Conservation (phyloP, 305 asterid species). For the Fraxinus dipetala region DNA sequence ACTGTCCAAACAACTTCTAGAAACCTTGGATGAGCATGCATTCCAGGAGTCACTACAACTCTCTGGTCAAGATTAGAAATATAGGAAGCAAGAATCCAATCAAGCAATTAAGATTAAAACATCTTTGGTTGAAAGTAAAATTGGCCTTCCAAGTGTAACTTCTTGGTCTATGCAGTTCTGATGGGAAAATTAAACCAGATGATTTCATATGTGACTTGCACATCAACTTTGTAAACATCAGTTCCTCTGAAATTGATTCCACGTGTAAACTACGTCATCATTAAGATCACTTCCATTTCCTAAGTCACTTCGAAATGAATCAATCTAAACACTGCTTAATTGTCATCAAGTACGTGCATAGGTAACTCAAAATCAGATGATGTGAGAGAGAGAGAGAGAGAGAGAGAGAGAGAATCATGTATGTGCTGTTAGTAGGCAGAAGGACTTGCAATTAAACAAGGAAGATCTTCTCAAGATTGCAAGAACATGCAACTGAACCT, state of each 20-base stretch:
- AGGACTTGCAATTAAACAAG: neutral
- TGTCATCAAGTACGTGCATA: neutral
- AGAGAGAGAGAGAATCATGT: neutral
- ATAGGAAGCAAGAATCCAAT: neutral
- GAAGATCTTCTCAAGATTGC: constrained; percentile 1
- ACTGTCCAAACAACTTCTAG: neutral
- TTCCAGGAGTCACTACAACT: neutral
- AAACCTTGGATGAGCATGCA: neutral
- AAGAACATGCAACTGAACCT: constrained; percentile 43
- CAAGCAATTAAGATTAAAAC: neutral
- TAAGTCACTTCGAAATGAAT: neutral
- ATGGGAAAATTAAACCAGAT: neutral
- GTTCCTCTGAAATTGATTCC: neutral
- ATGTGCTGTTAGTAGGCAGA: neutral
- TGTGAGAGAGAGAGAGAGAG: neutral
- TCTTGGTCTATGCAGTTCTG: neutral
- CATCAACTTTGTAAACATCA: neutral
- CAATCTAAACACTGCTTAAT: neutral
- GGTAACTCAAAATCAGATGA: neutral
- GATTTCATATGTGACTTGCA: neutral
- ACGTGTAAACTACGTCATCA: neutral
- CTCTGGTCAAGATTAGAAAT: neutral
- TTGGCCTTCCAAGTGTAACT: neutral
- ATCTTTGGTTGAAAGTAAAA: neutral
- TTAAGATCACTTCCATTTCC: neutral